Conservation (phyloP, 192 early-diverging fungal species). For the Entomortierella lignicola region DNA sequence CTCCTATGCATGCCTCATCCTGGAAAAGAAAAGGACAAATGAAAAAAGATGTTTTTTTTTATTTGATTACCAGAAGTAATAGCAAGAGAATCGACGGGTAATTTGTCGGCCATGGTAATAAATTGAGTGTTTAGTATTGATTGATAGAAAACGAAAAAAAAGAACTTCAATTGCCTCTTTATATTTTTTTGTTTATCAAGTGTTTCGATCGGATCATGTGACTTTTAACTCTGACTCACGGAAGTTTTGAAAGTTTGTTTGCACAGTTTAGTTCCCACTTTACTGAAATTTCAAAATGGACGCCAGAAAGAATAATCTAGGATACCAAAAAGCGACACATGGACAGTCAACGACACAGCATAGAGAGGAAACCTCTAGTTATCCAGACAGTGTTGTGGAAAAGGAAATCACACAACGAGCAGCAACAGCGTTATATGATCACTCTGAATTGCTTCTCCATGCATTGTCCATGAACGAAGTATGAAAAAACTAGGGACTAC, state of each 20-base stretch:
- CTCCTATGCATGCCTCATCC: not conserved
- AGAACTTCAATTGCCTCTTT: too few relatives aligned
- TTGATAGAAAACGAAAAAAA: not conserved
- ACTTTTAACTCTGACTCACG: not conserved
- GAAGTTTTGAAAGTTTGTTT: too few relatives aligned
- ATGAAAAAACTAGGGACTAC: not conserved
- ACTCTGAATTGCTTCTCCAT: slow-evolving; percentile 24
- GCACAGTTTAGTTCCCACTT: too few relatives aligned
- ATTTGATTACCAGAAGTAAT: slow-evolving; percentile 34
- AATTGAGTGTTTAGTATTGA: not conserved
- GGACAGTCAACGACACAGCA: not conserved
- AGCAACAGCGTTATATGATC: slow-evolving; percentile 20
- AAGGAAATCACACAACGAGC: slow-evolving; percentile 21
- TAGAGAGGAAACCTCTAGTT: not conserved
- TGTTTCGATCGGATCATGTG: slow-evolving; percentile 8
- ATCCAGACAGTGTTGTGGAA: slow-evolving; percentile 16
- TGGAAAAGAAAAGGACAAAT: not conserved
- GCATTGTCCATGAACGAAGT: slow-evolving; percentile 51
- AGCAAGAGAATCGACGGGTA: slow-evolving; percentile 47
- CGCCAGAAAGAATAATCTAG: not conserved
- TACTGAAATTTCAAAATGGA: not conserved
- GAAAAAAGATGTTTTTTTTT: not conserved
- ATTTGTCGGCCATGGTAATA: slow-evolving; percentile 46
- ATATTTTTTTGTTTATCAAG: not conserved
- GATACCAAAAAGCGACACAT: not conserved